Conservation (phyloP, 73 alveolate species). For the Tetrahymena malaccensis region DNA sequence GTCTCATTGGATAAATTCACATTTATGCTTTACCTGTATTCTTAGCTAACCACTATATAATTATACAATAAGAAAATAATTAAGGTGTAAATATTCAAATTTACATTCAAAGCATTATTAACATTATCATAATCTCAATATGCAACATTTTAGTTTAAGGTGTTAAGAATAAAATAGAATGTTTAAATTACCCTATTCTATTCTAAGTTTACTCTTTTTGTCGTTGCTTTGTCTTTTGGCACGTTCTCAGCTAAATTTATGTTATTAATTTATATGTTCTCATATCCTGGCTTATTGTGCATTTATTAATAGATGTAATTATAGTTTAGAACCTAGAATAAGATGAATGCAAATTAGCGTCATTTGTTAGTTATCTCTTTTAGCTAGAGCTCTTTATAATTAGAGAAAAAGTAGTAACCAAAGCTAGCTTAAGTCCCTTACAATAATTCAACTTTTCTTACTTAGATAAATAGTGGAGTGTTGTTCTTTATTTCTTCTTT, state of each 20-base stretch:
- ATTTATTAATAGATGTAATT: background rate
- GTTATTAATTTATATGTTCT: background rate
- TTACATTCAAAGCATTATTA: background rate
- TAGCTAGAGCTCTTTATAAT: background rate
- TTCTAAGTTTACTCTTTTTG: background rate
- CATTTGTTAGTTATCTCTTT: background rate
- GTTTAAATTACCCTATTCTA: background rate
- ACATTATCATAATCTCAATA: background rate
- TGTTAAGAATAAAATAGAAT: background rate
- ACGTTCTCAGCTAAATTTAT: background rate
- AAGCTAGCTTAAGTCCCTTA: background rate
- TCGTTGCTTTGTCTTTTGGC: background rate
- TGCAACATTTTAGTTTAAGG: background rate
- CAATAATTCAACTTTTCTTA: background rate
- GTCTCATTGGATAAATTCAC: background rate
- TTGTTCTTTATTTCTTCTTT: background rate
- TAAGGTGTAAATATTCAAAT: background rate
- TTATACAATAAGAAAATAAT: background rate
- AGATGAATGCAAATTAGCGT: background rate
- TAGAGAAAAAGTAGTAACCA: background rate
- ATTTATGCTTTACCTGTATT: background rate
- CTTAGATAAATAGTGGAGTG: background rate
- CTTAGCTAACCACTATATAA: background rate
- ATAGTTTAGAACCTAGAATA: background rate
- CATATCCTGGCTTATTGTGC: background rate